Evolutionary conservation across 148 eudicot genomes (phyloP).

Genomic region (Beta vulgaris): DNA sequence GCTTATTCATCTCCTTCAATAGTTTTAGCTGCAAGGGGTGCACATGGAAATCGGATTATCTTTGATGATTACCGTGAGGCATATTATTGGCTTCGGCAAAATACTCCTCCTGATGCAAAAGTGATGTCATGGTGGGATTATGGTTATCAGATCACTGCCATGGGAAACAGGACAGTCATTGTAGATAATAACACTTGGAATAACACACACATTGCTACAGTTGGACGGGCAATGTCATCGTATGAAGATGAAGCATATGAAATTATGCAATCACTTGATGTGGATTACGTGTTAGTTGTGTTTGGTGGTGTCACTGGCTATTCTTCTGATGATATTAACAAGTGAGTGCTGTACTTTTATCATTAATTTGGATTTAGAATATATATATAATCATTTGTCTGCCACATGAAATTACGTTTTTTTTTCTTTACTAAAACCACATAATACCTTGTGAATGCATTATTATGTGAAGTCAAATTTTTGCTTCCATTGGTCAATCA

Average conservation of each 20-base stretch:
- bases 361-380: background rate
- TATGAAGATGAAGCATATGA: slow-evolving; percentile 98
- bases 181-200: slow-evolving; percentile 99
- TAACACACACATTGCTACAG: slow-evolving; percentile 98
- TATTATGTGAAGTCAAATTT: background rate
- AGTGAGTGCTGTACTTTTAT: slow-evolving; percentile 42
- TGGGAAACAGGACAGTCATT: slow-evolving; percentile 97
- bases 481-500: background rate
- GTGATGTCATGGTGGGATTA: slow-evolving; percentile 99
- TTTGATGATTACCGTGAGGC: slow-evolving; percentile 99
- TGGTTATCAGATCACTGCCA: slow-evolving; percentile 98
- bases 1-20: slow-evolving; percentile 99
- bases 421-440: too few species aligned
- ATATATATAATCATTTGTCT: background rate
- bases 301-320: slow-evolving; percentile 99
- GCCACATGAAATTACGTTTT: background rate
- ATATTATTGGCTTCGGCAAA: slow-evolving; percentile 94
- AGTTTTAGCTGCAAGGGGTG: slow-evolving; percentile 95
- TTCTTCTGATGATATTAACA: slow-evolving; percentile 98
- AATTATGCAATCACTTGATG: slow-evolving; percentile 94
- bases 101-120: slow-evolving; percentile 92
- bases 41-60: slow-evolving; percentile 81
- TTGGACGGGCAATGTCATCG: slow-evolving; percentile 97
- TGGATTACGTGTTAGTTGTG: slow-evolving; percentile 90
- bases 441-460: background rate